Evolutionary conservation across 495 filamentous ascomycete species (phyloP).

Genomic region (Penicillium riverlandense): DNA sequence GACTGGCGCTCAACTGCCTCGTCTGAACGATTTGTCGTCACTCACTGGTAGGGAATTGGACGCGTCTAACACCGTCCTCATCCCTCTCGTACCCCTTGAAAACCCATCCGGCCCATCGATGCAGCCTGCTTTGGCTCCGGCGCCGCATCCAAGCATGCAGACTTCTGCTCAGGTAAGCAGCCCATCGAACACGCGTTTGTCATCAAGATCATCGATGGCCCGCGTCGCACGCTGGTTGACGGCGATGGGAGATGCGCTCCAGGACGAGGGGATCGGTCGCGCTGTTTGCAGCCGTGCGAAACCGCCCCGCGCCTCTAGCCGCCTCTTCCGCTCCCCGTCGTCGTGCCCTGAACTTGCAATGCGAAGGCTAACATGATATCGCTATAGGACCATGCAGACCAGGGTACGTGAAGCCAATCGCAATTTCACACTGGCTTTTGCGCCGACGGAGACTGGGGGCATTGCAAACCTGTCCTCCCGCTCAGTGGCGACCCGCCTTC

Average conservation of each 20-base stretch:
- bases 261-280: too few species aligned
- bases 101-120: conserved; percentile 21
- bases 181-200: conserved; percentile 32
- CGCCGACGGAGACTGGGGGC: not conserved
- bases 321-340: too few species aligned
- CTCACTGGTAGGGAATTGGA: conserved; percentile 4
- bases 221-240: conserved; percentile 11
- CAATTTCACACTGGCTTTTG: not conserved
- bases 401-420: conserved; percentile 35
- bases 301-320: too few species aligned
- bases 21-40: not conserved
- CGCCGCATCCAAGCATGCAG: conserved; percentile 52
- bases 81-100: not conserved
- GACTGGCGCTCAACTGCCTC: too few species aligned
- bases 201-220: conserved; percentile 29
- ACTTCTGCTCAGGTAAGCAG: conserved; percentile 49
- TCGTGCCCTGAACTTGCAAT: too few species aligned
- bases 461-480: not conserved
- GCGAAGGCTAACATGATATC: too few species aligned
- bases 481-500: not conserved
- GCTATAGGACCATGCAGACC: conserved; percentile 42
- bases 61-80: not conserved
- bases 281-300: too few species aligned
- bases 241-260: conserved; percentile 1
- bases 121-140: conserved; percentile 51